Conservation (phyloP, 140 eudicot species). For the Stevia rebaudiana region DNA sequence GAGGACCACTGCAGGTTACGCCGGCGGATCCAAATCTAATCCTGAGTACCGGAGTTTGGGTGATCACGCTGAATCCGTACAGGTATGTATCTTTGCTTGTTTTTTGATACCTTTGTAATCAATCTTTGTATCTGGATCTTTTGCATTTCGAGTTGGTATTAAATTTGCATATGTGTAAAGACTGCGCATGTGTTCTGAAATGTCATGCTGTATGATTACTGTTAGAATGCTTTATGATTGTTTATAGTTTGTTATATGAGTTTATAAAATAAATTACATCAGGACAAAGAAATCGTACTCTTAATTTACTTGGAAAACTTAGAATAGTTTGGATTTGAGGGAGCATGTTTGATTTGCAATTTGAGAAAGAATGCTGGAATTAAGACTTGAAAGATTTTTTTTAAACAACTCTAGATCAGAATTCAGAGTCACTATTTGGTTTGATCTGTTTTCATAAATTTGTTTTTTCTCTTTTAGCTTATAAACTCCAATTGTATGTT, state of each 20-base stretch:
- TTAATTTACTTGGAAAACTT: not conserved
- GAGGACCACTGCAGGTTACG: constrained; percentile 74
- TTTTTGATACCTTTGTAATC: not conserved
- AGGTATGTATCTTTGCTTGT: constrained; percentile 32
- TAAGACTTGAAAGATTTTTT: not conserved
- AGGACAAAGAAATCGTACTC: not conserved
- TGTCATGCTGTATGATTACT: not conserved
- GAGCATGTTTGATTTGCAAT: not conserved
- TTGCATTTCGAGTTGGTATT: not conserved
- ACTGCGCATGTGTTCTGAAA: not conserved
- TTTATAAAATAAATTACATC: not conserved
- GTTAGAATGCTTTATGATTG: not conserved
- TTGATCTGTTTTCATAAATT: not conserved
- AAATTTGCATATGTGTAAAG: not conserved
- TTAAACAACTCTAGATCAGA: not conserved
- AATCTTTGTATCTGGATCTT: not conserved
- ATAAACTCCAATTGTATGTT: too few species aligned
- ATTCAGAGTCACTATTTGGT: not conserved
- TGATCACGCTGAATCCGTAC: constrained; percentile 88
- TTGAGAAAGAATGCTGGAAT: not conserved
- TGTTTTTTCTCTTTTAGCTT: too few species aligned
- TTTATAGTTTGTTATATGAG: not conserved
- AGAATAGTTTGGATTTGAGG: not conserved
- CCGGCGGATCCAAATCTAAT: constrained; percentile 73
- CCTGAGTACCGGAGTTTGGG: constrained; percentile 89